phyloP scores from a whole-genome alignment of 2,329 filamentous ascomycete species.

The Trichoderma afroharzianum region DNA sequence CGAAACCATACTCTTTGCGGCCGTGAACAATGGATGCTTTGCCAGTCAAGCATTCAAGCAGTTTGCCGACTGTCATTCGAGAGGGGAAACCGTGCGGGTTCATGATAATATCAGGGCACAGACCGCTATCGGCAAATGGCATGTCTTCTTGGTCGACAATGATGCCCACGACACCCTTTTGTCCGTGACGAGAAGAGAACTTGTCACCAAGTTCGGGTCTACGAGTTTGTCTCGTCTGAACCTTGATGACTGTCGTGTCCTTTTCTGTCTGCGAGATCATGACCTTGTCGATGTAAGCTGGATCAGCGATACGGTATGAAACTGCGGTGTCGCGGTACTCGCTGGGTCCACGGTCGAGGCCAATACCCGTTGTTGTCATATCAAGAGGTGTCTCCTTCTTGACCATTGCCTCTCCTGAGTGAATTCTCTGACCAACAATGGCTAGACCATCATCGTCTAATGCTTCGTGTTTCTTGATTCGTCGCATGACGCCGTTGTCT shows the following conservation, averaged over 20 bases:
- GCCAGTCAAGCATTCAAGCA: slow-evolving; percentile 89
- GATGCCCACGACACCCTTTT: slow-evolving; percentile 96
- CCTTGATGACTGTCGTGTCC: slow-evolving; percentile 83
- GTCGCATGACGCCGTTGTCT: slow-evolving; percentile 58
- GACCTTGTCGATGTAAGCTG: slow-evolving; percentile 91
- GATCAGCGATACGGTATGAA: slow-evolving; percentile 79
- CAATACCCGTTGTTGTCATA: slow-evolving; percentile 67
- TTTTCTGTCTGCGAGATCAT: slow-evolving; percentile 87
- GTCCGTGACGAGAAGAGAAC: slow-evolving; percentile 96
- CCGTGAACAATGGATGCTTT: slow-evolving; percentile 89
- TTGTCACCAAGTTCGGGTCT: slow-evolving; percentile 96
- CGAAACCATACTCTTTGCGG: slow-evolving; percentile 78
- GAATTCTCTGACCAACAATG: slow-evolving; percentile 76
- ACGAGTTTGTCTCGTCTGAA: slow-evolving; percentile 93
- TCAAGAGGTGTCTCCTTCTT: slow-evolving; percentile 86
- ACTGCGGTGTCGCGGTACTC: slow-evolving; percentile 66
- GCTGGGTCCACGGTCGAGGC: slow-evolving; percentile 60
- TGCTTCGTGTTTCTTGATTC: slow-evolving; percentile 65
- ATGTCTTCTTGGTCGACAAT: slow-evolving; percentile 96
- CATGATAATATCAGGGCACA: slow-evolving; percentile 99
- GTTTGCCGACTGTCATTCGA: slow-evolving; percentile 98
- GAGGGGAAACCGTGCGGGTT: slow-evolving; percentile 99
- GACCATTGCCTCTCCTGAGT: slow-evolving; percentile 78
- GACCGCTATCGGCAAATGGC: slow-evolving; percentile 86
- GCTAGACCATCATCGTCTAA: slow-evolving; percentile 87